Conservation (phyloP, 257 asterid species). For the Linderniella brevidens region DNA sequence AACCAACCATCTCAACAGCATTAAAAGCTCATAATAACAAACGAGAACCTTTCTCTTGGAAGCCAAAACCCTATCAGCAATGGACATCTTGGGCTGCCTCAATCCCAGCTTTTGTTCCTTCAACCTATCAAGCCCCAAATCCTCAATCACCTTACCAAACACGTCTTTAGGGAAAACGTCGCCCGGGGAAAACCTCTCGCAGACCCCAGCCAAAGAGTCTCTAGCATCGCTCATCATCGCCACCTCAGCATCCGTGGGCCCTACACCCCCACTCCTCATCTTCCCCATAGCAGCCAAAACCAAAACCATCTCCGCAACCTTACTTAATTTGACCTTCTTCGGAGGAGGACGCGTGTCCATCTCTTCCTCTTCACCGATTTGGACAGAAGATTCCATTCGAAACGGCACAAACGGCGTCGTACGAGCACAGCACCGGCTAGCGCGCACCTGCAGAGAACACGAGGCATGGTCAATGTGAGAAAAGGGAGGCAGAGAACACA, state of each 20-base stretch:
- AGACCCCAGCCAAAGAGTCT: conserved; percentile 42
- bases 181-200: conserved; percentile 71
- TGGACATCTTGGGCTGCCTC: conserved; percentile 62
- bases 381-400: background rate
- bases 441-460: background rate
- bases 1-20: background rate
- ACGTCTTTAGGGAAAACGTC: conserved; percentile 83
- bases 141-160: conserved; percentile 68
- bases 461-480: background rate
- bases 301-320: conserved; percentile 85
- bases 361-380: conserved; percentile 18
- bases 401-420: background rate
- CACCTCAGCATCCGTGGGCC: conserved; percentile 56
- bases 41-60: conserved; percentile 58
- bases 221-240: conserved; percentile 71
- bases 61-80: conserved; percentile 58
- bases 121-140: conserved; percentile 66
- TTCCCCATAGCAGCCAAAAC: conserved; percentile 84
- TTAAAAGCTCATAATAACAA: conserved; percentile 6
- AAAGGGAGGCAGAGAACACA: background rate
- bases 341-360: conserved; percentile 15
- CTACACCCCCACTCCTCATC: conserved; percentile 71
- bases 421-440: background rate
- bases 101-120: conserved; percentile 62
- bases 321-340: conserved; percentile 31